Evolutionary conservation across 495 filamentous ascomycete species (phyloP).

Genomic region (Parmelia sp.): DNA sequence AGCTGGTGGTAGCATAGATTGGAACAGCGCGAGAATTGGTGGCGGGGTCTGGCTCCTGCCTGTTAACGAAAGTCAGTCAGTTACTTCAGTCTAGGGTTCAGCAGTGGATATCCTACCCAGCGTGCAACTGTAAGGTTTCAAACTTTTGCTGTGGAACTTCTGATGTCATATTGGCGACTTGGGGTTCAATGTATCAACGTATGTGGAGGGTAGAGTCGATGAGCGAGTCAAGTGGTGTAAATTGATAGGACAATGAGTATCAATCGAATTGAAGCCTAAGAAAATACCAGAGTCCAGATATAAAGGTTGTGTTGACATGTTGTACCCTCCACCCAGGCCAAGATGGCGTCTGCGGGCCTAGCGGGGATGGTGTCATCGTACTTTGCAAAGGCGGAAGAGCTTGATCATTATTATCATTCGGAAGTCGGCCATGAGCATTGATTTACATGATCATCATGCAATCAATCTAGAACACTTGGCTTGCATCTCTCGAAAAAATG

Average conservation of each 20-base stretch:
- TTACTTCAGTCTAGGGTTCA: background rate
- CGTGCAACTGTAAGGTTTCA: constrained; percentile 95
- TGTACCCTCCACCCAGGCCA: background rate
- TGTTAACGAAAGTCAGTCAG: constrained; percentile 33
- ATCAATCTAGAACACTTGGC: too few species aligned
- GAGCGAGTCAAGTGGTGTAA: background rate
- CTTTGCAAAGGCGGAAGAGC: background rate
- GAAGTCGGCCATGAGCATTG: too few species aligned
- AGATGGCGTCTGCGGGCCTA: too few species aligned
- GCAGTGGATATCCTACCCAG: constrained; percentile 55
- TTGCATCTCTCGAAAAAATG: too few species aligned
- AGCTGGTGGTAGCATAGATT: constrained; percentile 94
- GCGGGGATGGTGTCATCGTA: constrained; percentile 17
- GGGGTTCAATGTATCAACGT: background rate
- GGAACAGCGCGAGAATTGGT: constrained; percentile 91
- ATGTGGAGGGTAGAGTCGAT: background rate
- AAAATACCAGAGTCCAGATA: background rate
- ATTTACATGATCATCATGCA: too few species aligned
- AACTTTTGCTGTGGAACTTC: constrained; percentile 42
- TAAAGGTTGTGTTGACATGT: background rate
- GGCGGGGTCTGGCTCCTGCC: constrained; percentile 74
- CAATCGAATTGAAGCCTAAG: background rate
- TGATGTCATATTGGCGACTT: constrained; percentile 11
- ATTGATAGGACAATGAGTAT: background rate
- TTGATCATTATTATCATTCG: too few species aligned